A percentile compares a stretch with the other conserved stretches of the same genome.
phyloP scores from a whole-genome alignment of 2,329 filamentous ascomycete genomes.

The Phialophora expanda region DNA sequence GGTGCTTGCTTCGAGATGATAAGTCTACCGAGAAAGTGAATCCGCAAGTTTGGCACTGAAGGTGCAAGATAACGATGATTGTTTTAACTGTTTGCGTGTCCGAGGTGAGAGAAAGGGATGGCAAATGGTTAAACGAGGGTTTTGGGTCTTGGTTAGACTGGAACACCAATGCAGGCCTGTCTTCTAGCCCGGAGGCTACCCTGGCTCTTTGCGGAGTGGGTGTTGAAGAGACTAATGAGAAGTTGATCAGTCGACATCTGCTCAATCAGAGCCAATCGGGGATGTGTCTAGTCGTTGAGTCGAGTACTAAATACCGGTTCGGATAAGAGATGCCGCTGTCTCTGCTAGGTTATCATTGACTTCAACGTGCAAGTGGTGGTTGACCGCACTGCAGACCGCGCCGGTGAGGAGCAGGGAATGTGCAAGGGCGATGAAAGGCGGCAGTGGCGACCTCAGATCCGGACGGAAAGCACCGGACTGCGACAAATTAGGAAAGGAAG shows the following conservation, averaged over 20 bases:
- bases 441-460: constrained; percentile 4
- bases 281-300: constrained; percentile 17
- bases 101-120: constrained; percentile 17
- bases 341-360: not conserved
- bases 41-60: not conserved
- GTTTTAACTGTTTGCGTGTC: not conserved
- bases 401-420: constrained; percentile 1
- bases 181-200: constrained; percentile 14
- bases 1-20: constrained; percentile 1
- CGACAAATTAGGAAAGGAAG: not conserved
- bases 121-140: constrained; percentile 22
- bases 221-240: constrained; percentile 8
- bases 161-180: constrained; percentile 25
- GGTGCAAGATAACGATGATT: constrained; percentile 1
- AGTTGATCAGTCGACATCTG: constrained; percentile 11
- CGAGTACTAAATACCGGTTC: constrained; percentile 2
- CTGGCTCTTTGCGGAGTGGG: constrained; percentile 12
- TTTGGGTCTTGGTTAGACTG: constrained; percentile 13
- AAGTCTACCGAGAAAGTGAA: constrained; percentile 7
- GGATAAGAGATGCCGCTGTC: constrained; percentile 23
- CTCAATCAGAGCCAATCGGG: constrained; percentile 18
- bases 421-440: not conserved
- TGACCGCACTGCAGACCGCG: not conserved
- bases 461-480: not conserved
- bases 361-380: not conserved